Percentiles rank a stretch among this genome's conserved stretches.
These are phyloP conservation scores for Gastrodia elata DNA, from an alignment of 106 monocot species.

Conservation along the genomic window DNA sequence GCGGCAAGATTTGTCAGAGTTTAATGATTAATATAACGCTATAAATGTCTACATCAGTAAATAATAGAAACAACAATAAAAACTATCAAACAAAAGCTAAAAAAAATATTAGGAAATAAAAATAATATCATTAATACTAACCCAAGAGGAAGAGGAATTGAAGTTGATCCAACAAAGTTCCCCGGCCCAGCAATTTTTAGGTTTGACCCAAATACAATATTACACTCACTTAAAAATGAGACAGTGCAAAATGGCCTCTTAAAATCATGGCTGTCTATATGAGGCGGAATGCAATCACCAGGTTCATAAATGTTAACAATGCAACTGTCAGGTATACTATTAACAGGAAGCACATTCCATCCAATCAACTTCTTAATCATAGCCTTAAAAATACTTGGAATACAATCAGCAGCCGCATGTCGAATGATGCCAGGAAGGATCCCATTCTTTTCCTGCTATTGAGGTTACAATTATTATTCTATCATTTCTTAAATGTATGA, in stretches of 20 bases:
- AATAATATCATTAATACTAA: constrained; percentile 15
- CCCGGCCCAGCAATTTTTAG: constrained; percentile 42
- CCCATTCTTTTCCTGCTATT: constrained; percentile 67
- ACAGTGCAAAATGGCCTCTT: constrained; percentile 78
- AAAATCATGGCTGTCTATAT: constrained; percentile 88
- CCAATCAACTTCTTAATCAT: constrained; percentile 66
- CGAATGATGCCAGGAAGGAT: constrained; percentile 69
- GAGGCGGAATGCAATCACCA: constrained; percentile 87
- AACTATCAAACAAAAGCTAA: neutral
- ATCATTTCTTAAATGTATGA: neutral
- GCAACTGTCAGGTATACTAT: constrained; percentile 80
- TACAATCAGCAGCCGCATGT: constrained; percentile 35
- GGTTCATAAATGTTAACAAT: constrained; percentile 84
- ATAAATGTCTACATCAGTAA: neutral
- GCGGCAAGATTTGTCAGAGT: no score
- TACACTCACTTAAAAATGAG: constrained; percentile 79
- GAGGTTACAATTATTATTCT: neutral
- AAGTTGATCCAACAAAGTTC: constrained; percentile 43
- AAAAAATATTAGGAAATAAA: neutral
- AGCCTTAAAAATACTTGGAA: constrained; percentile 67
- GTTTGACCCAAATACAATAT: constrained; percentile 70
- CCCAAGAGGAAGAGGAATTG: constrained; percentile 77
- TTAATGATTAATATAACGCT: neutral
- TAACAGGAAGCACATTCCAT: constrained; percentile 68
- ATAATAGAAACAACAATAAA: neutral